Base-by-base conservation (phyloP, 148 eudicot genomes). In the Salicornia ramosissima region DNA sequence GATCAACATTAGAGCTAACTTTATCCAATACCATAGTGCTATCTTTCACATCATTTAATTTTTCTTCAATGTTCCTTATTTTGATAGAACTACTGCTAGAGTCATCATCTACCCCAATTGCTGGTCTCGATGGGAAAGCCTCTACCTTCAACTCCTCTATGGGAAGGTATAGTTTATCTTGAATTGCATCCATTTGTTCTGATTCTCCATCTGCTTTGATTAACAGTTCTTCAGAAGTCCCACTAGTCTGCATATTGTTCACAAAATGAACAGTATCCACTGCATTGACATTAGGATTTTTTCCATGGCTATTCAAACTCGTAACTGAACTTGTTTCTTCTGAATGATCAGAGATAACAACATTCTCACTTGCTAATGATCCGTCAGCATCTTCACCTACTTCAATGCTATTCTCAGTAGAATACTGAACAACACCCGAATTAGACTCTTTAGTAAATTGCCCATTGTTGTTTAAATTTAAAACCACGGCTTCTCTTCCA, bases 101-200 rank as follows among this genome's bases (percentile, higher is more conserved):
- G 49, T 57, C 78, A 77, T 71, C 29, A 57, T 68, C 46, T 50
- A 43, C 78, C 64, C 58, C 72, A 52, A 81, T 65, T 72, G 74
- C 74, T 24, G 85, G 82, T 64, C 74, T 72, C 67, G 86, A 54
- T 13, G 95, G 95, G 80, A 90, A 90, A 15, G 83, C 87, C 80
- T 90, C 98, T 57, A 84, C 86, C 19, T 68, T 63, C 33, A 88
- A 62, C 28, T 84, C 77, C 19, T 68, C 64, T 55, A 69, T 72
- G 7, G 73, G 73, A 52, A 59, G 65, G 15, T 24, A 52, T 42
- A 67, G 12, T 15, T 28, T 34, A 40, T 51, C 73, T 43, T 79
- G 24, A 28, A 51, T 64, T 25, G 63, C 68, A 69, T 72, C 82
- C 19, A 45, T 12, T 36, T 36, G 43, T 54, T 78, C 63, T 39